These are phyloP conservation scores for Cystobasidium sp. DNA, from an alignment of 1,284 basidiomycete species.

Conservation along the genomic window DNA sequence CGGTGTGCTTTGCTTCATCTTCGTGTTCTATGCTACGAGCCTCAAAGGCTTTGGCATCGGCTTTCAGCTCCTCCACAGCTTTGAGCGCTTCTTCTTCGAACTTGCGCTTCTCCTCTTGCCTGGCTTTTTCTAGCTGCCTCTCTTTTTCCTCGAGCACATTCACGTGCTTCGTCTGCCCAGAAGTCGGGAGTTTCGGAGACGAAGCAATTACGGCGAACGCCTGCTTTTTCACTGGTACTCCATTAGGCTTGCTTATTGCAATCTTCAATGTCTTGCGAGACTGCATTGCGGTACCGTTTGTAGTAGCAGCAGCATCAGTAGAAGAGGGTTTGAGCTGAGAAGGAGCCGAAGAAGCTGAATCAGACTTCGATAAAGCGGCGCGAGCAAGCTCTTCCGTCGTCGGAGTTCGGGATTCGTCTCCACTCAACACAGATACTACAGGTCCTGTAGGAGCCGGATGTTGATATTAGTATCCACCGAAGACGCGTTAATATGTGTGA, in stretches of 20 bases:
- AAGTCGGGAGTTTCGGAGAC: constrained; percentile 8
- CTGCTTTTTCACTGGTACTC: too few species aligned
- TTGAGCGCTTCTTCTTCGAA: not conserved
- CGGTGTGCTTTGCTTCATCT: not conserved
- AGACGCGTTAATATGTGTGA: too few species aligned
- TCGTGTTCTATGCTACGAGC: not conserved
- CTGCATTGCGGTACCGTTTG: too few species aligned
- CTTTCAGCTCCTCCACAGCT: not conserved
- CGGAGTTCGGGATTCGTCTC: not conserved
- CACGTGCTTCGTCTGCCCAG: constrained; percentile 10
- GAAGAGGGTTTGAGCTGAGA: not conserved
- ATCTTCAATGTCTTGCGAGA: too few species aligned
- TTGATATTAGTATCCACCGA: too few species aligned
- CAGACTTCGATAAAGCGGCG: not conserved
- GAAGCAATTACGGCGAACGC: not conserved
- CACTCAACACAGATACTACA: too few species aligned
- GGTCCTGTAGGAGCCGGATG: too few species aligned
- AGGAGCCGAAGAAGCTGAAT: not conserved
- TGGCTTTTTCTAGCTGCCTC: not conserved
- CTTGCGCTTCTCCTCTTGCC: not conserved
- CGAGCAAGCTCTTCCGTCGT: constrained; percentile 5
- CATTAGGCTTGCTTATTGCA: not conserved
- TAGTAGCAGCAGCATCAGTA: too few species aligned
- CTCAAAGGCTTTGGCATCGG: not conserved
- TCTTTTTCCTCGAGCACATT: constrained; percentile 21